Evolutionary conservation across 306 rosid genomes (phyloP).

Genomic region (Fragaria iinumae): DNA sequence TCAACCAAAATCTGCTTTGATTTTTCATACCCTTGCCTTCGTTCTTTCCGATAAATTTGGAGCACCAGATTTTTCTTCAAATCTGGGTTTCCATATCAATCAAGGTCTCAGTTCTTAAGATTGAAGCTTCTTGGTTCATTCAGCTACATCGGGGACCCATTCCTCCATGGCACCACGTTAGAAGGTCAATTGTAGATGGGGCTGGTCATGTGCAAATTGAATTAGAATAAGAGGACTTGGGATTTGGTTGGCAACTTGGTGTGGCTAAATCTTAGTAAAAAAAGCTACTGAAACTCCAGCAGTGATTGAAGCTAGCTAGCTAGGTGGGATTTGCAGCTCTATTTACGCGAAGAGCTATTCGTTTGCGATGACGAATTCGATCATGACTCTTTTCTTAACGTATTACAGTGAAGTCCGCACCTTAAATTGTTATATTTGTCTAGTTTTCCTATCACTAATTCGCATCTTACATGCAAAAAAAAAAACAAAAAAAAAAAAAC

Average conservation of each 20-base stretch:
- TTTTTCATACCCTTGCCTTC: neutral
- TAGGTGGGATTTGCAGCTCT: too few species aligned
- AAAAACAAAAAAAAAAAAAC: too few species aligned
- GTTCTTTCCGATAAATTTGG: neutral
- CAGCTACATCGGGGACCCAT: neutral
- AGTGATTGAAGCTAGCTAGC: neutral
- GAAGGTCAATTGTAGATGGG: neutral
- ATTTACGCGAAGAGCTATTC: too few species aligned
- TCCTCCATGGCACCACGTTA: slow-evolving; percentile 2
- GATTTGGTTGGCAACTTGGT: neutral
- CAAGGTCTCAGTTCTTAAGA: neutral
- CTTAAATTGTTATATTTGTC: neutral
- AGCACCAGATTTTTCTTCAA: neutral
- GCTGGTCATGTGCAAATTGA: neutral
- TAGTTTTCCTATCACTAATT: neutral
- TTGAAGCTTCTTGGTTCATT: neutral
- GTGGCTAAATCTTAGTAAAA: neutral
- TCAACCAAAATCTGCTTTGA: neutral
- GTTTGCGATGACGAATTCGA: neutral
- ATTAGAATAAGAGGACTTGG: neutral
- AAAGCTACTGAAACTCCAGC: neutral
- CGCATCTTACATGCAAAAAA: too few species aligned
- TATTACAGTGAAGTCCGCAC: neutral
- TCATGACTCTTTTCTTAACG: neutral
- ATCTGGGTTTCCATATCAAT: neutral